Evolutionary conservation across 2,329 filamentous ascomycete species (phyloP).

Genomic region (Cordyceps cicadae): DNA sequence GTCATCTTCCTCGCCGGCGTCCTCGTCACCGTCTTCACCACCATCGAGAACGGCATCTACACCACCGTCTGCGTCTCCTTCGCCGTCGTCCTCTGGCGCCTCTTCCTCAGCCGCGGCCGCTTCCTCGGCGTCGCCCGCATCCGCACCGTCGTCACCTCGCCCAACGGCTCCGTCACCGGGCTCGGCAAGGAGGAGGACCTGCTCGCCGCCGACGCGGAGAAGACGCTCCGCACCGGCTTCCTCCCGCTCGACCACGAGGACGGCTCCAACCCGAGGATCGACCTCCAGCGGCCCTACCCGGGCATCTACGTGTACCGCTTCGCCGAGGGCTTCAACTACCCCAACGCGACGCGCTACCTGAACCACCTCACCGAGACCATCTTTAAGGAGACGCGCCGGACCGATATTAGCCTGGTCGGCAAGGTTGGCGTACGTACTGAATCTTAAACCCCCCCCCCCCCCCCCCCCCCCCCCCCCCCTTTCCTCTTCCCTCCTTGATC

Average conservation of each 20-base stretch:
- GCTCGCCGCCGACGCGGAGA: slow-evolving; percentile 34
- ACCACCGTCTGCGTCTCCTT: slow-evolving; percentile 70
- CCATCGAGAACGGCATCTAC: slow-evolving; percentile 91
- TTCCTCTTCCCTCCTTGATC: too few relatives aligned
- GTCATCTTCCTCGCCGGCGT: slow-evolving; percentile 91
- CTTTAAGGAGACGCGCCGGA: slow-evolving; percentile 37
- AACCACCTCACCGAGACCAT: slow-evolving; percentile 60
- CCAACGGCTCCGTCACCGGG: slow-evolving; percentile 10
- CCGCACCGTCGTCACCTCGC: slow-evolving; percentile 10
- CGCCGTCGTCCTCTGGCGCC: slow-evolving; percentile 71
- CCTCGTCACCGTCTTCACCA: slow-evolving; percentile 76
- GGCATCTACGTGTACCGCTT: slow-evolving; percentile 96
- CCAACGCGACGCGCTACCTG: slow-evolving; percentile 82
- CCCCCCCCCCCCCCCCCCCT: too few relatives aligned
- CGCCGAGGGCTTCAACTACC: slow-evolving; percentile 91
- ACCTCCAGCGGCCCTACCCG: slow-evolving; percentile 74
- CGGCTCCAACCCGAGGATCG: slow-evolving; percentile 78
- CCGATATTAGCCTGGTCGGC: slow-evolving; percentile 33
- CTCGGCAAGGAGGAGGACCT: slow-evolving; percentile 26
- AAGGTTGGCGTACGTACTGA: slow-evolving; percentile 28
- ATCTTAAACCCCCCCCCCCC: background rate
- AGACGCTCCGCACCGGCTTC: slow-evolving; percentile 65
- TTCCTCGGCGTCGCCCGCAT: slow-evolving; percentile 56
- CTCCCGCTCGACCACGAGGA: slow-evolving; percentile 81
- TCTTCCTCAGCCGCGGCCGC: slow-evolving; percentile 71